These are phyloP conservation scores for Penicillium argentinense DNA, from an alignment of 495 filamentous ascomycete genomes.

Conservation along the genomic window DNA sequence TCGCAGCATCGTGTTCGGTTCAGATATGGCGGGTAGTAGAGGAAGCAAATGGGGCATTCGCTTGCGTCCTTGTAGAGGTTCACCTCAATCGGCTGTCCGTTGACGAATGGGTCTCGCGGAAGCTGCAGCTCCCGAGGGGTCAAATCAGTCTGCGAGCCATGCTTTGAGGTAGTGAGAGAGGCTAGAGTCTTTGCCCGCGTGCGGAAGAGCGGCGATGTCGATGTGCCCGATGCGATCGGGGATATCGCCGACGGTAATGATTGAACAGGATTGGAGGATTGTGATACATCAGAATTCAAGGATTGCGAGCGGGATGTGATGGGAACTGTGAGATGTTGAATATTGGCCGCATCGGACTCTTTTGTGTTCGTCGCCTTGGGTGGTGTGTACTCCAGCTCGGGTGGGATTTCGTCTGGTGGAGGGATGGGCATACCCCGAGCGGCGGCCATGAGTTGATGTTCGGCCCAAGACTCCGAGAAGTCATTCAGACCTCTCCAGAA, in stretches of 20 bases:
- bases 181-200: conserved; percentile 81
- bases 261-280: conserved; percentile 45
- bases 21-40: conserved; percentile 94
- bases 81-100: conserved; percentile 87
- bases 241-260: conserved; percentile 54
- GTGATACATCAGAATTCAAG: conserved; percentile 64
- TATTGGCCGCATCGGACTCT: conserved; percentile 43
- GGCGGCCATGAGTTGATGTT: conserved; percentile 89
- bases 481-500: conserved; percentile 96
- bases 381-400: conserved; percentile 57
- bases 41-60: conserved; percentile 95
- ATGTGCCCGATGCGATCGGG: conserved; percentile 55
- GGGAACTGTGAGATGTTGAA: conserved; percentile 71
- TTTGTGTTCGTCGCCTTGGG: conserved; percentile 42
- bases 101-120: conserved; percentile 81
- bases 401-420: conserved; percentile 74
- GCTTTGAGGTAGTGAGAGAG: conserved; percentile 70
- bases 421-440: conserved; percentile 84
- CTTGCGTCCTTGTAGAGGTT: conserved; percentile 86
- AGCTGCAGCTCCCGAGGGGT: conserved; percentile 75
- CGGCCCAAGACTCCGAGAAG: conserved; percentile 84
- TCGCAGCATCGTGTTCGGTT: conserved; percentile 96
- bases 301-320: conserved; percentile 75
- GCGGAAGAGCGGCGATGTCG: conserved; percentile 63
- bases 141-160: conserved; percentile 66